Evolutionary conservation across 495 filamentous ascomycete genomes (phyloP), one percentile per base, ranked within the genome.

Genomic region (Sabuloglossum arenarium): DNA sequence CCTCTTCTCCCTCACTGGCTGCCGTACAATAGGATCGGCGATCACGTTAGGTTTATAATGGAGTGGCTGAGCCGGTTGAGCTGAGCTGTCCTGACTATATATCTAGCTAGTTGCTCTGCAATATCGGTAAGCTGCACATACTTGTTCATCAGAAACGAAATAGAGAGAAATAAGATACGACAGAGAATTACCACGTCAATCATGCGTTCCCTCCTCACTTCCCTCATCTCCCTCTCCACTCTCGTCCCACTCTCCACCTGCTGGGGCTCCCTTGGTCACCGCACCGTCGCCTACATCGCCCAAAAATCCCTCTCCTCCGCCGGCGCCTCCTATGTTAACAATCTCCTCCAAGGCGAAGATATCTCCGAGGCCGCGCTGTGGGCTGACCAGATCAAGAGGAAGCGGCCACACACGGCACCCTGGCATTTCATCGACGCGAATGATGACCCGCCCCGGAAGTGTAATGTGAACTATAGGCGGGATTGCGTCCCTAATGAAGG

Each of bases 351-450:
- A n/a, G n/a, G 19, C 19, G 45, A 23, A 8, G 45, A 47, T n/a
- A 24, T 47, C 45, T 55, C 54, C 60, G 73, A 74, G 6, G 56
- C 64, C 42, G 76, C 80, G 1, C 79, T 75, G 1, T 84, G 80
- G 80, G 77, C 80, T 14, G 80, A 83, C 66, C 72, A 70, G 53
- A 73, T 78, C 61, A 69, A 76, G 27, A 79, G 80, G 65, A 78
- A 75, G 78, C 19, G 68, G n/a, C n/a, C 67, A 32, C 82, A 76
- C 65, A 73, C 70, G 9, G 68, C 66, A n/a, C 71, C 71, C 19
- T 79, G 80, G 65, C 82, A 86, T 68, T 86, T 74, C 70, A 85
- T 86, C 67, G 82, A 86, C 62, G 79, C 82, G 11, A 69, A 79
- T 50, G 82, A 86, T 70, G 60, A 65, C 55, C 82, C 82, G 37